Conservation (phyloP, 805 yeast species). For the Ogataea methanolica region DNA sequence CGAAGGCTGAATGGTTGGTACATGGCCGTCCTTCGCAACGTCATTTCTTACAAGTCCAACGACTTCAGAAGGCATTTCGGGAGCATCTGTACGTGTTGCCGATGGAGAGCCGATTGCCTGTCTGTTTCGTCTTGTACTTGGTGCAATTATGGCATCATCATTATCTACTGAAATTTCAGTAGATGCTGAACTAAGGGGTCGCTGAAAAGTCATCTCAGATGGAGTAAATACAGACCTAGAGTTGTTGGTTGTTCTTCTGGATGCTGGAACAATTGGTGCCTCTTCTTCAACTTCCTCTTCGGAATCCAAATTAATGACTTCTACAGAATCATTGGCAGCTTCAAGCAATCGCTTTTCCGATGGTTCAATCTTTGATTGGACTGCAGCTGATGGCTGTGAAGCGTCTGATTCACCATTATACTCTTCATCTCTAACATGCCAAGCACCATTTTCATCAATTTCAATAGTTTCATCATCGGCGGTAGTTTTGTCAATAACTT, state of each 20-base stretch:
- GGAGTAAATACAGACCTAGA: no score
- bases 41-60: background rate
- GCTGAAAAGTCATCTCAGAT: background rate
- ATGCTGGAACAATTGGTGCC: no score
- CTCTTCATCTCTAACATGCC: conserved; percentile 41
- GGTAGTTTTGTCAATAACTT: conserved; percentile 50
- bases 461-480: conserved; percentile 62
- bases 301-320: no score
- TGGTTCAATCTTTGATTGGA: no score
- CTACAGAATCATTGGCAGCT: no score
- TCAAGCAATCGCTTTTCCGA: no score
- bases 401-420: conserved; percentile 4
- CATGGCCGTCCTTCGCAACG: background rate
- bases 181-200: no score
- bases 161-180: background rate
- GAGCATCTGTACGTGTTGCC: background rate
- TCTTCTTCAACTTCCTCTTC: no score
- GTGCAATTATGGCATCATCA: background rate
- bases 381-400: no score
- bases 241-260: no score
- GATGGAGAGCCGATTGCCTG: background rate
- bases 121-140: background rate
- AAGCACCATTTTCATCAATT: conserved; percentile 66
- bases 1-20: background rate
- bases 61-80: background rate